Evolutionary conservation across 345 rosid species (phyloP).

Genomic region (Pseudoturritis turrita): DNA sequence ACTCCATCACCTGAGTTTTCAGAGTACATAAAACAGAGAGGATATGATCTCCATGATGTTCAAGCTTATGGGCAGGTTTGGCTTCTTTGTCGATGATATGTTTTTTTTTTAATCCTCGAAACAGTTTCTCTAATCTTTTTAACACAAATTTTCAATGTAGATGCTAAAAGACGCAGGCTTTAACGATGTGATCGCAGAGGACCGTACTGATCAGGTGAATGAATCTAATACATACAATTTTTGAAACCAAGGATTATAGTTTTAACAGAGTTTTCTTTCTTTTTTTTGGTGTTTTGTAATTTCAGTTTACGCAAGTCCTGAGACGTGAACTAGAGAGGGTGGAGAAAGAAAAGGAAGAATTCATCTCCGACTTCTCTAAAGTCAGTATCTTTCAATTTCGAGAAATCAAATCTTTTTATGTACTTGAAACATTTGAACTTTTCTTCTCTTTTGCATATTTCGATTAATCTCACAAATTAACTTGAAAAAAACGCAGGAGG

Average conservation of each 20-base stretch:
- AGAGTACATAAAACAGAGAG: constrained; percentile 79
- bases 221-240: not conserved
- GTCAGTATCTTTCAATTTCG: constrained; percentile 29
- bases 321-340: constrained; percentile 54
- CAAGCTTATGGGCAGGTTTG: constrained; percentile 79
- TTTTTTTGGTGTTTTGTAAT: not conserved
- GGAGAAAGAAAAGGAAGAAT: constrained; percentile 71
- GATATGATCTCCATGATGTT: constrained; percentile 91
- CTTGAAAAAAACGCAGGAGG: constrained; percentile 51
- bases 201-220: constrained; percentile 84
- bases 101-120: not conserved
- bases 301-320: constrained; percentile 73
- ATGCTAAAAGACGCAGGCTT: constrained; percentile 89
- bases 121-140: not conserved
- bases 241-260: not conserved
- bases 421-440: not conserved
- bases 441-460: not conserved
- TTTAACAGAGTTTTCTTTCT: not conserved
- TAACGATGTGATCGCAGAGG: constrained; percentile 68
- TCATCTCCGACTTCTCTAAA: constrained; percentile 72
- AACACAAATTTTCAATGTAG: constrained; percentile 26
- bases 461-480: not conserved
- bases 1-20: constrained; percentile 70
- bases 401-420: not conserved
- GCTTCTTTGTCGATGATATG: not conserved